These are phyloP conservation scores for Calendula officinalis DNA, from an alignment of 129 eudicot species.

Conservation along the genomic window DNA sequence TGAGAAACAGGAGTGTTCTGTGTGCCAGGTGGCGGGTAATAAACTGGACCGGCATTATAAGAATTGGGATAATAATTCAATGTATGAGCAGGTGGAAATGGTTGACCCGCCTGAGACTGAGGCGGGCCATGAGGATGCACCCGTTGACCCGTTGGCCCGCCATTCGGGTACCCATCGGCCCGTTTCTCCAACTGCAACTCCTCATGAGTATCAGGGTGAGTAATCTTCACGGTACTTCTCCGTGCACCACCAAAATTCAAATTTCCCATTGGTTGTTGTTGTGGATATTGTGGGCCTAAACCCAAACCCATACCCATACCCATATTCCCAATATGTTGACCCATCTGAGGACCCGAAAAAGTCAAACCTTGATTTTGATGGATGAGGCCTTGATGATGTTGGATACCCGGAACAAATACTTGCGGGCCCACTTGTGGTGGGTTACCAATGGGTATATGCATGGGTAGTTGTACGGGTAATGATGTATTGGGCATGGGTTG, in stretches of 20 bases:
- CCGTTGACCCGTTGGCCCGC: slow-evolving; percentile 49
- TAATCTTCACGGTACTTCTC: slow-evolving; percentile 69
- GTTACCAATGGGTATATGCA: slow-evolving; percentile 56
- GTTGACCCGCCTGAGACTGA: slow-evolving; percentile 62
- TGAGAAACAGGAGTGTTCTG: slow-evolving; percentile 57
- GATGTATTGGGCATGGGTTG: slow-evolving; percentile 49
- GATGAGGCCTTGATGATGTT: slow-evolving; percentile 75
- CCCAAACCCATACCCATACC: slow-evolving; percentile 50
- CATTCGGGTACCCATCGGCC: slow-evolving; percentile 33
- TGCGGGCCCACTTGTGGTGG: slow-evolving; percentile 53
- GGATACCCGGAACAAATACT: slow-evolving; percentile 60
- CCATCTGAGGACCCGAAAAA: slow-evolving; percentile 56
- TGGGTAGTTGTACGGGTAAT: slow-evolving; percentile 53
- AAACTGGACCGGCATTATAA: slow-evolving; percentile 41
- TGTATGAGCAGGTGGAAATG: slow-evolving; percentile 44
- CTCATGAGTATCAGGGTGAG: slow-evolving; percentile 90
- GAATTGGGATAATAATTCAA: slow-evolving; percentile 56
- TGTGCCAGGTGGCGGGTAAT: slow-evolving; percentile 36
- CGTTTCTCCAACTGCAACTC: slow-evolving; percentile 65
- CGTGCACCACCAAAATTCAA: slow-evolving; percentile 46
- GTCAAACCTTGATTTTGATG: slow-evolving; percentile 67
- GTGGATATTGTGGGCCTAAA: slow-evolving; percentile 47
- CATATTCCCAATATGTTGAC: slow-evolving; percentile 39
- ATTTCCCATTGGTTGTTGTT: slow-evolving; percentile 62
- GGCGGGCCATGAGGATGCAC: slow-evolving; percentile 47